phyloP scores from a whole-genome alignment of 805 yeast genomes.

The Ogataea corticis region DNA sequence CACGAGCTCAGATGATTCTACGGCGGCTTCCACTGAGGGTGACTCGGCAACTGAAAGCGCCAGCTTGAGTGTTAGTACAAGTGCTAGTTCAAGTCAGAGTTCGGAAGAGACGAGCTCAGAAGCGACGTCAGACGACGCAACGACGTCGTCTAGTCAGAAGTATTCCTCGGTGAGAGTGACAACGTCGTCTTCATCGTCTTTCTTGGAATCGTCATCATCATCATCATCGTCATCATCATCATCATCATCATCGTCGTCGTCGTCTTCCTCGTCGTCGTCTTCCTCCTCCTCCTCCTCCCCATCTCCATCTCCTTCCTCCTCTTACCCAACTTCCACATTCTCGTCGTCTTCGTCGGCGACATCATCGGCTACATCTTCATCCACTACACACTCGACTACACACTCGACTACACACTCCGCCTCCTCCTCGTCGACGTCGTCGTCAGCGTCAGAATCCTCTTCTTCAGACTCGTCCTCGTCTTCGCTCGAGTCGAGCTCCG shows the following conservation, averaged over 20 bases:
- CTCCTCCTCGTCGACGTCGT: constrained; percentile 3
- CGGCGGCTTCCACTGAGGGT: constrained; percentile 9
- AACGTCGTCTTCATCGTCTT: no score
- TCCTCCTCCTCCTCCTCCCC: constrained; percentile 11
- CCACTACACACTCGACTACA: constrained; percentile 6
- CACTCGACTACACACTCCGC: no score
- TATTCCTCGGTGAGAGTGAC: no score
- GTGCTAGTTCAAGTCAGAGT: no score
- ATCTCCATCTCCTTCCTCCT: constrained; percentile 10
- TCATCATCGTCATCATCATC: constrained; percentile 12
- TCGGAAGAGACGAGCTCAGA: no score
- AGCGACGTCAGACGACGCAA: no score
- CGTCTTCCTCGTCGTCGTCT: constrained; percentile 9
- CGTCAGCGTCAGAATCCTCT: constrained; percentile 6
- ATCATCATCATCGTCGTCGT: constrained; percentile 6
- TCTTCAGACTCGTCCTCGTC: constrained; percentile 7
- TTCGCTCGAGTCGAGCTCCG: constrained; percentile 10
- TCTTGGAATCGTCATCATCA: constrained; percentile 8
- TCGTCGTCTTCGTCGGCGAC: neutral
- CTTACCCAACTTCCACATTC: constrained; percentile 4
- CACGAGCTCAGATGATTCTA: neutral
- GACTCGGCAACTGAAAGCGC: no score
- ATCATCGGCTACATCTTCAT: constrained; percentile 7
- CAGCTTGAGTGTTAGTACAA: no score
- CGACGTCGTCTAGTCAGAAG: no score